phyloP scores from a whole-genome alignment of 139 green algal species.

The Dunaliella sp. region DNA sequence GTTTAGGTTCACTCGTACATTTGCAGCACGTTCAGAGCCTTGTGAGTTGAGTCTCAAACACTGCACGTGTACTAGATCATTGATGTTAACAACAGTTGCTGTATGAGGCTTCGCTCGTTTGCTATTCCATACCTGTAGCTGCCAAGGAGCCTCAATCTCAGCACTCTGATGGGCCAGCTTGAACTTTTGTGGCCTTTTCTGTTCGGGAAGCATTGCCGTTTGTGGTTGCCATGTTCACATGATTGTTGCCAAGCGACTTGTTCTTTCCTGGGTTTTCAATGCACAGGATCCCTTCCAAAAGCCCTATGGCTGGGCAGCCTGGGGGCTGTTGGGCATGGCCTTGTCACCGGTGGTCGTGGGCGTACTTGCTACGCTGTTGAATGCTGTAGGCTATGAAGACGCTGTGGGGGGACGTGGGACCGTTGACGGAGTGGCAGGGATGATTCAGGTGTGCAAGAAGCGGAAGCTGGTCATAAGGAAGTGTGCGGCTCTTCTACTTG shows the following conservation, averaged over 20 bases:
- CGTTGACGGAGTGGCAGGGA: conserved; percentile 69
- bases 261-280: neutral
- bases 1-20: too few species aligned
- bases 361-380: conserved; percentile 35
- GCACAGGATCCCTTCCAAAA: conserved; percentile 54
- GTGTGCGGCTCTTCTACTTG: too few species aligned
- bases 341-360: conserved; percentile 66
- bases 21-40: too few species aligned
- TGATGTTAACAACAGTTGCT: too few species aligned
- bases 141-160: neutral
- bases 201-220: too few species aligned
- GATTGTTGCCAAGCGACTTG: neutral
- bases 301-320: conserved; percentile 71
- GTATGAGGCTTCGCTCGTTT: too few species aligned
- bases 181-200: neutral
- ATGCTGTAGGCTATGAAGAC: conserved; percentile 42
- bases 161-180: neutral
- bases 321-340: conserved; percentile 65
- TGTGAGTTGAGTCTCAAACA: too few species aligned
- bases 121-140: too few species aligned
- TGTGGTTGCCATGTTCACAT: neutral
- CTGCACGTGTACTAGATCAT: too few species aligned
- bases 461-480: too few species aligned
- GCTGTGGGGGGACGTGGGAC: conserved; percentile 53
- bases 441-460: conserved; percentile 46